Evolutionary conservation across 1,284 basidiomycete genomes (phyloP).

Genomic region (Thelephora terrestris): DNA sequence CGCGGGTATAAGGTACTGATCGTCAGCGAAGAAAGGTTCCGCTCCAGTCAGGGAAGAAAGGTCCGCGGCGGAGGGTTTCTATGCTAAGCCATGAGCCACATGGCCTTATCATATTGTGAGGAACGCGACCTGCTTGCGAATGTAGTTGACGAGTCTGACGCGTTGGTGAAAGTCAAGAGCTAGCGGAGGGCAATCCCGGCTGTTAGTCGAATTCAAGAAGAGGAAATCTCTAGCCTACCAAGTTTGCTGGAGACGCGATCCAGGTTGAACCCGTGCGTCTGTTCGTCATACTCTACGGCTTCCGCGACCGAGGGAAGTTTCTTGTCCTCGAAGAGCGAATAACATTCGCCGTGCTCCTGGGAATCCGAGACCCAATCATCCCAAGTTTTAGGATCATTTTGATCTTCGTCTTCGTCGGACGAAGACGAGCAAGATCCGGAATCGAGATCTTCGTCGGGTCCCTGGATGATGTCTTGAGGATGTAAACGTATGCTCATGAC

Average conservation of each 20-base stretch:
- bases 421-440: not conserved
- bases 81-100: constrained; percentile 3
- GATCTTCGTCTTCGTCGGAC: constrained; percentile 28
- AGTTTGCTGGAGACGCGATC: constrained; percentile 36
- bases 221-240: constrained; percentile 30
- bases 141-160: constrained; percentile 80
- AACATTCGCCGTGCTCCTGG: constrained; percentile 41
- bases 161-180: constrained; percentile 58
- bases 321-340: constrained; percentile 75
- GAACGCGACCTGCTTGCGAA: constrained; percentile 54
- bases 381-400: constrained; percentile 57
- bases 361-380: constrained; percentile 77
- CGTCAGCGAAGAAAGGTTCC: constrained; percentile 59
- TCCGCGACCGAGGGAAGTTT: constrained; percentile 49
- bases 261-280: constrained; percentile 56
- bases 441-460: not conserved
- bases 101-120: not conserved
- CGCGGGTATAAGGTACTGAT: constrained; percentile 71
- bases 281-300: constrained; percentile 58
- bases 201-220: constrained; percentile 11
- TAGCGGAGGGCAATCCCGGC: constrained; percentile 12
- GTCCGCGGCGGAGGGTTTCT: constrained; percentile 44
- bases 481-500: not conserved
- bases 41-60: constrained; percentile 39
- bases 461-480: not conserved